These are phyloP conservation scores for Gossypium trilobum DNA, from an alignment of 441 rosid species.

Conservation along the genomic window DNA sequence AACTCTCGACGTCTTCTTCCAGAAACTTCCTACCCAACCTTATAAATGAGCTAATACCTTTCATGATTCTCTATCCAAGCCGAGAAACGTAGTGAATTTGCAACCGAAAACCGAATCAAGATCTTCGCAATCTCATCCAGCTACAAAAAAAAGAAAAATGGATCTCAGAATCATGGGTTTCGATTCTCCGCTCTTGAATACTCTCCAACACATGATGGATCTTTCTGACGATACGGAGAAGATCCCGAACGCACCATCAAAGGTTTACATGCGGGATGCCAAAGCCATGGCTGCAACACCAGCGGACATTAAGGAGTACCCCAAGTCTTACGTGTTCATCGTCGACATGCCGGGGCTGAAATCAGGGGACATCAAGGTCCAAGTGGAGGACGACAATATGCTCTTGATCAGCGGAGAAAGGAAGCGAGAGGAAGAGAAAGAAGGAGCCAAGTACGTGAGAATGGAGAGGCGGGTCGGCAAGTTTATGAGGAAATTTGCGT, in stretches of 20 bases:
- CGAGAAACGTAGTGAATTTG: neutral
- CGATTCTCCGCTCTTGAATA: conserved; percentile 26
- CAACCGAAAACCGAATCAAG: neutral
- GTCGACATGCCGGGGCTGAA: conserved; percentile 59
- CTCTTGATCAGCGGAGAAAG: conserved; percentile 45
- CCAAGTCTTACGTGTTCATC: conserved; percentile 37
- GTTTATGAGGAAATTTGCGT: conserved; percentile 47
- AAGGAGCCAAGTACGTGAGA: conserved; percentile 42
- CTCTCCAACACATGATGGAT: conserved; percentile 35
- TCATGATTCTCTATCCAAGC: neutral
- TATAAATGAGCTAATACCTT: neutral
- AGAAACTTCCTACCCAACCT: neutral
- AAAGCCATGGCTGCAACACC: conserved; percentile 58
- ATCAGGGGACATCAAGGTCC: conserved; percentile 42
- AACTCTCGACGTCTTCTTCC: neutral
- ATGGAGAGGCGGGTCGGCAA: conserved; percentile 62
- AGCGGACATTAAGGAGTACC: conserved; percentile 45
- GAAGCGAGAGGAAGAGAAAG: conserved; percentile 54
- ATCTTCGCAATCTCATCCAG: neutral
- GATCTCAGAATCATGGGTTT: conserved; percentile 34
- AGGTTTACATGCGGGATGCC: conserved; percentile 38
- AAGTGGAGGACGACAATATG: conserved; percentile 48
- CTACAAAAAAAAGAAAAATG: conserved; percentile 18
- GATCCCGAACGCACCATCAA: conserved; percentile 27
- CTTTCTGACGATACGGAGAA: conserved; percentile 16